Percentiles rank a stretch among this genome's conserved stretches.
Conservation (phyloP, 2,329 filamentous ascomycete species). For the Botrytis byssoidea region DNA sequence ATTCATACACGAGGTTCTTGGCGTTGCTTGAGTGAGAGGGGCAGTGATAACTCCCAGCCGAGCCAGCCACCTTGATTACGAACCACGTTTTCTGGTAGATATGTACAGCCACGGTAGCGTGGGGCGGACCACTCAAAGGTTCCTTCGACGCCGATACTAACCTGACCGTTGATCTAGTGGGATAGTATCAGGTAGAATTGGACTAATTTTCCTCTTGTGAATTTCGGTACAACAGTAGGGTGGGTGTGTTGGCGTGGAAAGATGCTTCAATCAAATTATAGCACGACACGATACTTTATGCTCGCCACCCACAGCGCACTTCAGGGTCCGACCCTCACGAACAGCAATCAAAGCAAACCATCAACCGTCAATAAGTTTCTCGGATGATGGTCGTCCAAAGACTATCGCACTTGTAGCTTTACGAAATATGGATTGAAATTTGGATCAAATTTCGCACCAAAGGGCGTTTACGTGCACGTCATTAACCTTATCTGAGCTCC, state of each 20-base stretch:
- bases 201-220: no score
- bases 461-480: neutral
- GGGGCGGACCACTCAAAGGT: no score
- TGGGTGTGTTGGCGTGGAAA: neutral
- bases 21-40: neutral
- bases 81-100: neutral
- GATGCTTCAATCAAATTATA: neutral
- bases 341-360: no score
- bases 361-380: neutral
- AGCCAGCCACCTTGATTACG: neutral
- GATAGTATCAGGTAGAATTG: neutral
- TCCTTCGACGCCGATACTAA: neutral
- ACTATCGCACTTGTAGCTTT: neutral
- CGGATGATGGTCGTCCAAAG: no score
- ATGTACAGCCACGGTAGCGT: neutral
- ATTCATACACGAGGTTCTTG: neutral
- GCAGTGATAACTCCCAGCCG: neutral
- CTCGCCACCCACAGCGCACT: neutral
- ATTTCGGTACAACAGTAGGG: neutral
- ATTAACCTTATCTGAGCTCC: neutral
- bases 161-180: neutral
- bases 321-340: neutral
- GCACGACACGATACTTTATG: neutral
- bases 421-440: neutral
- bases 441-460: neutral